Conservation (phyloP, 2,329 filamentous ascomycete species). For the Microsporum audouinii region DNA sequence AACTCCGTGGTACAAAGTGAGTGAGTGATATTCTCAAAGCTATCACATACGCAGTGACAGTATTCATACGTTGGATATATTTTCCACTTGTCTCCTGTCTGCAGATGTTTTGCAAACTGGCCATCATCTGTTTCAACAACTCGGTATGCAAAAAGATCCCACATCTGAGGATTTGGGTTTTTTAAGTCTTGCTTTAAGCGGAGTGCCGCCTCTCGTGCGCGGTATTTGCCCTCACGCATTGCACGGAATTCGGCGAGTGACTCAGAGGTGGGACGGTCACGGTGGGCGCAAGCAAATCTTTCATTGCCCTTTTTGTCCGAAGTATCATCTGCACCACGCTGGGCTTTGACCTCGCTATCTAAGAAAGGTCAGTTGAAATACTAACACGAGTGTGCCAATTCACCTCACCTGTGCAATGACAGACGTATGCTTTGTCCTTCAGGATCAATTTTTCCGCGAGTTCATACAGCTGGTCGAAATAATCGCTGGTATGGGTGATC, state of each 20-base stretch:
- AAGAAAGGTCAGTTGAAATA: background rate
- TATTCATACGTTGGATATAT: constrained; percentile 76
- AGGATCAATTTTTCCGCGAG: constrained; percentile 74
- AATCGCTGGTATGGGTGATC: constrained; percentile 81
- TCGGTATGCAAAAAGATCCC: constrained; percentile 87
- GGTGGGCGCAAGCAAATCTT: constrained; percentile 70
- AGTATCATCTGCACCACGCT: constrained; percentile 49
- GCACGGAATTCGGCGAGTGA: constrained; percentile 74
- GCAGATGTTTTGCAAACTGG: constrained; percentile 49
- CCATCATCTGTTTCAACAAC: constrained; percentile 52
- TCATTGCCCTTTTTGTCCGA: constrained; percentile 39
- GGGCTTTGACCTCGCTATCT: constrained; percentile 71
- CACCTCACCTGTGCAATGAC: constrained; percentile 57
- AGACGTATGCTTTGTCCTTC: constrained; percentile 63
- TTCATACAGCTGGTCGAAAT: constrained; percentile 79
- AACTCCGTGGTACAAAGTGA: constrained; percentile 92
- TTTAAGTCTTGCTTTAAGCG: constrained; percentile 78
- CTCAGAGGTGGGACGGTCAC: constrained; percentile 59
- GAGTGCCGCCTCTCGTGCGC: constrained; percentile 68
- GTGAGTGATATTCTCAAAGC: constrained; percentile 83
- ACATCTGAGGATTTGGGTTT: constrained; percentile 85
- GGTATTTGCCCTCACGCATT: constrained; percentile 87
- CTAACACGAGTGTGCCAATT: background rate
- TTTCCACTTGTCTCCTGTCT: constrained; percentile 72
- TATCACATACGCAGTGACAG: constrained; percentile 64